Base-by-base conservation (phyloP, 371 early-diverging fungal genomes). In the Syncephalastrum racemosum region DNA sequence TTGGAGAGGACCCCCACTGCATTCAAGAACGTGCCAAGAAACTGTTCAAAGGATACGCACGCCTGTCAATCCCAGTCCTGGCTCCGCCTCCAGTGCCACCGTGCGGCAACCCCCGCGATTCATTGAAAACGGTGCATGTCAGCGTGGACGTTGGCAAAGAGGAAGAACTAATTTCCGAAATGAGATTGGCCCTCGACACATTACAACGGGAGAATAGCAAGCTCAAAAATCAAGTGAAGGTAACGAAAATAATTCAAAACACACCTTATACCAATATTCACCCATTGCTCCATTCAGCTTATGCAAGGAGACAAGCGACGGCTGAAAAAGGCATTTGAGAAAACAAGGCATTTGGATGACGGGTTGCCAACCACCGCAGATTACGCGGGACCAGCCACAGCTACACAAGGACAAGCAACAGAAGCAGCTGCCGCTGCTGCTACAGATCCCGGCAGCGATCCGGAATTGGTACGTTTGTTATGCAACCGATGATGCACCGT, bases 151-250 rank as follows among this genome's bases (percentile, higher is more conserved):
- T 67, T 16, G 73, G 69, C 24, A 53, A 58, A n/a, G 63, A 73
- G 53, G 73, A 72, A 56, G 71, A 76, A 8, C 54, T 76, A 15
- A 70, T 72, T 25, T 62, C 62, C 5, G 77, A 76, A 24, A 73
- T 76, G 71, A 64, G 73, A 20, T 52, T 50, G 22, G 73, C 77
- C 25, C 44, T 76, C 23, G 59, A 62, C 25, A 58, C 62, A 5
- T 31, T 72, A 23, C 73, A 70, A 55, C 71, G 68, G n/a, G 73
- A 76, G 41, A 76, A 76, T 20, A 27, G 3, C 8, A 70, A 67
- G 59, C 45, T 76, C 14, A 72, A 68, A 50, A 59, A 54, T n/a
- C 66, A 59, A 36, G 42, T 71, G 22, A 75, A 71, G 54, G 68
- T 67, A 66, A 50, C 15, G 12, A 18, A 23, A 25, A 12, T 24